phyloP scores from a whole-genome alignment of 441 rosid genomes.

The Aquilaria agallochum region DNA sequence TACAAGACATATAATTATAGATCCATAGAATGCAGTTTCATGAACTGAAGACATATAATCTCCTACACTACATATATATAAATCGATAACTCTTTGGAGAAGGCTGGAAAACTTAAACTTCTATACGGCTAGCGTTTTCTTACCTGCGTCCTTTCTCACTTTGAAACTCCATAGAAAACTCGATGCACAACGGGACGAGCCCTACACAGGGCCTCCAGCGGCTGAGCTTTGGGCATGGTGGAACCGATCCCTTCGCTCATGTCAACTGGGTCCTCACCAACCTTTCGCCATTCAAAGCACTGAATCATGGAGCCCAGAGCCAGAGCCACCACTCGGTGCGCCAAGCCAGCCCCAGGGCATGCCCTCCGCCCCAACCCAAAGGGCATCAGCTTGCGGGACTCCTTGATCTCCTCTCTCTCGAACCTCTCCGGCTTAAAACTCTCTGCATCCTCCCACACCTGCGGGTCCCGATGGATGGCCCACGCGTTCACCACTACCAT shows the following conservation, averaged over 20 bases:
- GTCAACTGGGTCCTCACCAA: not conserved
- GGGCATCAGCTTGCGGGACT: not conserved
- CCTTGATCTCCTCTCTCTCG: not conserved
- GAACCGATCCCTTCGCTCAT: not conserved
- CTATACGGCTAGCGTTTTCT: too few species aligned
- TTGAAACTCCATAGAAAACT: not conserved
- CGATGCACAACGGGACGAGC: not conserved
- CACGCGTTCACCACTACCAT: not conserved
- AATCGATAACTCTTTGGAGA: too few species aligned
- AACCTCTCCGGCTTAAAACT: not conserved
- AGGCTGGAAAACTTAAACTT: too few species aligned
- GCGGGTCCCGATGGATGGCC: not conserved
- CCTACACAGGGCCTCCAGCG: not conserved
- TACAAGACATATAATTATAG: too few species aligned
- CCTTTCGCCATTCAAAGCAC: not conserved
- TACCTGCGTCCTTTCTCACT: too few species aligned
- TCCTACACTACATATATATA: too few species aligned
- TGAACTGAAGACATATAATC: too few species aligned
- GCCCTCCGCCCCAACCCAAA: constrained; percentile 1
- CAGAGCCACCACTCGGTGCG: not conserved
- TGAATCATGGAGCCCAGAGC: constrained; percentile 1
- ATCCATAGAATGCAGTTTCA: too few species aligned
- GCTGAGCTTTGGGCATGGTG: not conserved
- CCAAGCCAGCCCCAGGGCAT: not conserved
- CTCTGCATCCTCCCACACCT: not conserved